phyloP scores from a whole-genome alignment of 1,284 basidiomycete species.

The Ceratobasidium theobromae region DNA sequence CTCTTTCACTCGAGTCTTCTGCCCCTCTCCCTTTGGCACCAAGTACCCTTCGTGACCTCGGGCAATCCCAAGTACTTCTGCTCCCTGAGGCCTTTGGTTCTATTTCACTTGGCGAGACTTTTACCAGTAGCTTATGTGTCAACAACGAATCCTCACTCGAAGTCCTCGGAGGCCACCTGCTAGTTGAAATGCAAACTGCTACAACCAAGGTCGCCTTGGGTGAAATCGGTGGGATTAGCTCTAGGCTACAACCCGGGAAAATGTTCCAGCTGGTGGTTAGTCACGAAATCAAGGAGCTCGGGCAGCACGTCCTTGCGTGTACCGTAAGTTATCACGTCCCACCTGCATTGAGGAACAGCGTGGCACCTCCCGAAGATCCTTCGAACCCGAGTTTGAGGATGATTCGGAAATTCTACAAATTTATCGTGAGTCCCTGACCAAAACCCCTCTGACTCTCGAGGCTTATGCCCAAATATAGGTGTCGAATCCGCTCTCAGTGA shows the following conservation, averaged over 20 bases:
- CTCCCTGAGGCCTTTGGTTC: slow-evolving; percentile 75
- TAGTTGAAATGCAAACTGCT: slow-evolving; percentile 76
- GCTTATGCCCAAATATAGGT: slow-evolving; percentile 53
- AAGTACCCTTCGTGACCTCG: slow-evolving; percentile 76
- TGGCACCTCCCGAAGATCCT: slow-evolving; percentile 50
- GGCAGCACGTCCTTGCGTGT: slow-evolving; percentile 78
- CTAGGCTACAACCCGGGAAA: slow-evolving; percentile 50
- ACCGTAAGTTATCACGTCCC: slow-evolving; percentile 70
- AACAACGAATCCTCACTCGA: slow-evolving; percentile 64
- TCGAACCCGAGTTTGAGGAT: slow-evolving; percentile 64
- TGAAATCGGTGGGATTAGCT: slow-evolving; percentile 59
- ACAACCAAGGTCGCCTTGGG: slow-evolving; percentile 61
- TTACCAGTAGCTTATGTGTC: slow-evolving; percentile 72
- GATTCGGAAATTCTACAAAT: slow-evolving; percentile 88
- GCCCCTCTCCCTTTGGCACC: slow-evolving; percentile 66
- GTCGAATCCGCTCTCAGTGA: slow-evolving; percentile 83
- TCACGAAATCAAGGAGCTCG: slow-evolving; percentile 81
- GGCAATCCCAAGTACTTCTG: slow-evolving; percentile 67
- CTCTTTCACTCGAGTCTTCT: slow-evolving; percentile 70
- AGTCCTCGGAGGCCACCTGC: slow-evolving; percentile 47
- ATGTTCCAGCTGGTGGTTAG: slow-evolving; percentile 65
- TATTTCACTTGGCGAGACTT: slow-evolving; percentile 79
- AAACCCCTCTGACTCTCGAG: neutral
- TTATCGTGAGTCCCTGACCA: slow-evolving; percentile 60
- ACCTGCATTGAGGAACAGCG: slow-evolving; percentile 38